Percentiles rank a stretch among this genome's conserved stretches.
These are phyloP conservation scores for Sherardia arvensis DNA, from an alignment of 257 asterid species.

Conservation along the genomic window DNA sequence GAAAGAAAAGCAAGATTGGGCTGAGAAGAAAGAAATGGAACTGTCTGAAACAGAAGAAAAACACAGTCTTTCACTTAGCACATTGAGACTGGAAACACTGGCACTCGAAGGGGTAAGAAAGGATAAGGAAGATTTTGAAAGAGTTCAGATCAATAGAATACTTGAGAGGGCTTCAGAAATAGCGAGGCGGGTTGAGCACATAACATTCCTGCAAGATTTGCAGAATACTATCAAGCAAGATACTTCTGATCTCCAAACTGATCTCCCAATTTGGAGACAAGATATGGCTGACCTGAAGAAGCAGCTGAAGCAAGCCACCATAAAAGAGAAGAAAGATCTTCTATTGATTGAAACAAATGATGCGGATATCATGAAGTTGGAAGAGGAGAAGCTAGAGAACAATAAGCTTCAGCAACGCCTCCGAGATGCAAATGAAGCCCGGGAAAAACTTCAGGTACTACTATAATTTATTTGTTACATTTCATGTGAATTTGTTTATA, in stretches of 20 bases:
- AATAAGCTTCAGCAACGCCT: background rate
- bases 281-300: background rate
- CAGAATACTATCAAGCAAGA: background rate
- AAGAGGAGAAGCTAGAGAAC: background rate
- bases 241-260: background rate
- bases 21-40: background rate
- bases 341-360: background rate
- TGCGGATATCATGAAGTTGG: background rate
- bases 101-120: background rate
- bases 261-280: background rate
- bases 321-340: background rate
- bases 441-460: background rate
- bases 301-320: background rate
- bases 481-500: no score
- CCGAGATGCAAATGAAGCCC: background rate
- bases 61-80: background rate
- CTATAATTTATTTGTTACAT: no score
- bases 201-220: no score
- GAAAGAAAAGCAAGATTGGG: background rate
- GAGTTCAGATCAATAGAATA: background rate
- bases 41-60: background rate
- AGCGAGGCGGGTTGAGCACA: background rate
- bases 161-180: background rate
- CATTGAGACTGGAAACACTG: background rate
- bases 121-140: background rate